Conservation (phyloP, 2,329 filamentous ascomycete species). For the Venturia aucupariae region DNA sequence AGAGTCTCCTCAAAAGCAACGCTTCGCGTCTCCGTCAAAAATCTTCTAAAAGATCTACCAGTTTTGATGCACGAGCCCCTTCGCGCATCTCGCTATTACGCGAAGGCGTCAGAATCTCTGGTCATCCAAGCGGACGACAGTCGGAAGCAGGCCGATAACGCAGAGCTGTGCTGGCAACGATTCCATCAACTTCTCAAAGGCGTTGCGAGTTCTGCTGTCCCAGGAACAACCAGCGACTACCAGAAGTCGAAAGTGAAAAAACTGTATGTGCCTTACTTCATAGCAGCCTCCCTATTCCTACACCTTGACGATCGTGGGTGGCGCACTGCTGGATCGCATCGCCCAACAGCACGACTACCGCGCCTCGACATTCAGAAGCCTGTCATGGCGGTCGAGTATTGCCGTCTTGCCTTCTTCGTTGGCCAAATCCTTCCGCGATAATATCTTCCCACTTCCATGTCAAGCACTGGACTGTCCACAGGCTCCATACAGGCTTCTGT, state of each 20-base stretch:
- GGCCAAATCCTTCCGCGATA: no score
- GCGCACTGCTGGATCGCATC: no score
- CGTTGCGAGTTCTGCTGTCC: conserved; percentile 42
- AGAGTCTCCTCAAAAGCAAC: conserved; percentile 61
- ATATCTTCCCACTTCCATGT: no score
- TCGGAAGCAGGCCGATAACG: conserved; percentile 52
- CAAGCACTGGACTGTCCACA: no score
- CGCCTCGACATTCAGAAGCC: no score
- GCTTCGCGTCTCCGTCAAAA: conserved; percentile 45
- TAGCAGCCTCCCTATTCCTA: no score
- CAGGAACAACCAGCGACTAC: conserved; percentile 50
- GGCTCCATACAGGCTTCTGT: no score
- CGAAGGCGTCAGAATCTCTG: conserved; percentile 43
- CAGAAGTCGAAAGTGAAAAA: conserved; percentile 46
- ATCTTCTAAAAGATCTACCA: conserved; percentile 46
- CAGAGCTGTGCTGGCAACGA: conserved; percentile 49
- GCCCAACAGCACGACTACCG: no score
- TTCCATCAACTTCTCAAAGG: conserved; percentile 46
- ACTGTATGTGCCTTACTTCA: conserved; percentile 34
- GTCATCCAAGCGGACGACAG: conserved; percentile 56
- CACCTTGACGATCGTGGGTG: no score
- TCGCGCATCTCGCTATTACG: conserved; percentile 45
- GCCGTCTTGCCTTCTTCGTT: no score
- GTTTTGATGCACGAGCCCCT: conserved; percentile 43
- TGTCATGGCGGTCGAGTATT: no score